Percentiles rank a stretch among this genome's conserved stretches.
phyloP scores from a whole-genome alignment of 2,329 filamentous ascomycete species.

The Trichoderma koningii region DNA sequence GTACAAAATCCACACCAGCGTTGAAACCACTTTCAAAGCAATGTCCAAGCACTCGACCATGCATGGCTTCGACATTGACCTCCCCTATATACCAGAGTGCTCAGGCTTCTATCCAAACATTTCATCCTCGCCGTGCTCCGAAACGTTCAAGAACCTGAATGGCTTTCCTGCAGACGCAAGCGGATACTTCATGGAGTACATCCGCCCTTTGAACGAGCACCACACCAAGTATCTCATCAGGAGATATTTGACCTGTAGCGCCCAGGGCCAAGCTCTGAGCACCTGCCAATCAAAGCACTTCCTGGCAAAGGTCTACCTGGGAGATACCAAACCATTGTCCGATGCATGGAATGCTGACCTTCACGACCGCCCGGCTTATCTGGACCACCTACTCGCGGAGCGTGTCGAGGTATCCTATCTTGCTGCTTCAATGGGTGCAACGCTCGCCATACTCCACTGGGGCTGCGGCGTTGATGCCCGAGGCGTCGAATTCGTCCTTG shows the following conservation, averaged over 20 bases:
- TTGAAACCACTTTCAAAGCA: constrained; percentile 23
- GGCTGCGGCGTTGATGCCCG: constrained; percentile 31
- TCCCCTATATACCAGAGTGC: constrained; percentile 24
- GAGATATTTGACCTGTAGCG: constrained; percentile 24
- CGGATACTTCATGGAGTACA: constrained; percentile 30
- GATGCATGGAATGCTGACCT: constrained; percentile 27
- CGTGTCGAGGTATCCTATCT: not conserved
- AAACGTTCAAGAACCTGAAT: constrained; percentile 17
- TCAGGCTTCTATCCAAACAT: constrained; percentile 23
- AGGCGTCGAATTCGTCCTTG: constrained; percentile 34
- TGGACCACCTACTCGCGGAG: constrained; percentile 32
- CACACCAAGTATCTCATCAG: constrained; percentile 28
- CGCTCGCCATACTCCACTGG: constrained; percentile 35
- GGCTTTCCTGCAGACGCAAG: constrained; percentile 24
- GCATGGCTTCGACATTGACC: constrained; percentile 24
- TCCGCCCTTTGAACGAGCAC: constrained; percentile 27
- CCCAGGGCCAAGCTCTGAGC: constrained; percentile 26
- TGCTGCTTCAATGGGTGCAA: constrained; percentile 30
- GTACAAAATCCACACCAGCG: constrained; percentile 18
- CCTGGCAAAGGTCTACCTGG: constrained; percentile 28
- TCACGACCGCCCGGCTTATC: constrained; percentile 30
- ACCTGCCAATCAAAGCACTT: constrained; percentile 21
- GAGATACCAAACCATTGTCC: constrained; percentile 26
- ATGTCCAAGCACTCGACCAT: constrained; percentile 7
- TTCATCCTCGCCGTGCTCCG: constrained; percentile 19